A percentile compares a stretch with the other conserved stretches of the same genome.
Conservation (phyloP, 2,329 filamentous ascomycete genomes). For the Monilinia aucupariae region DNA sequence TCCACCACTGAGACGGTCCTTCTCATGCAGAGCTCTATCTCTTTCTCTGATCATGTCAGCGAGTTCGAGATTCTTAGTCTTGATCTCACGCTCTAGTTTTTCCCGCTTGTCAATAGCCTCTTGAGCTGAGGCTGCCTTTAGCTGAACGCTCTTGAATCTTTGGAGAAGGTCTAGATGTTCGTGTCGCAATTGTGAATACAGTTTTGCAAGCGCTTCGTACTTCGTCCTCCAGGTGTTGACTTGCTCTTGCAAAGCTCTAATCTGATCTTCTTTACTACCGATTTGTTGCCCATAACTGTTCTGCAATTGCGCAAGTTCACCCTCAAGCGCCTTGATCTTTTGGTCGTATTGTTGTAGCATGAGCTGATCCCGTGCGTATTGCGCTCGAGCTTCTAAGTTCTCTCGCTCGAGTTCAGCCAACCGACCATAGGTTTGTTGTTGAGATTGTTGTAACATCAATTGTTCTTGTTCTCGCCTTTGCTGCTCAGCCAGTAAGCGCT, state of each 20-base stretch:
- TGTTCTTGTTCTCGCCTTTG: constrained; percentile 88
- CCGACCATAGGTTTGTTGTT: constrained; percentile 92
- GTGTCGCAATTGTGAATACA: constrained; percentile 92
- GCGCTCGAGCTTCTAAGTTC: constrained; percentile 86
- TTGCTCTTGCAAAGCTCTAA: constrained; percentile 87
- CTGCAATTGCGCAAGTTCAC: constrained; percentile 76
- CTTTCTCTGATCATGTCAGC: constrained; percentile 98
- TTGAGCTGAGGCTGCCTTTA: constrained; percentile 94
- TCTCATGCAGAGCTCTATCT: constrained; percentile 87
- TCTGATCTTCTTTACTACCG: constrained; percentile 88
- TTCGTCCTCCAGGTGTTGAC: constrained; percentile 97
- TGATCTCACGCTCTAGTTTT: constrained; percentile 93
- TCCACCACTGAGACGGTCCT: constrained; percentile 77
- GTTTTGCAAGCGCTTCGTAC: constrained; percentile 91
- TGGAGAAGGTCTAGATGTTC: constrained; percentile 93
- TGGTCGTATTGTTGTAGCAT: constrained; percentile 97
- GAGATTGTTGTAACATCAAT: constrained; percentile 78
- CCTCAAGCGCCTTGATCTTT: constrained; percentile 86
- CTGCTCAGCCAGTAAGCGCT: constrained; percentile 79
- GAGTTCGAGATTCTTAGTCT: constrained; percentile 98
- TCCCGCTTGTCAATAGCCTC: constrained; percentile 93
- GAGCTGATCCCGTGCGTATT: constrained; percentile 95
- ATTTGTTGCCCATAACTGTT: constrained; percentile 80
- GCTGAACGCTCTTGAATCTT: constrained; percentile 92
- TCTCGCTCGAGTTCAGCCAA: constrained; percentile 92